Evolutionary conservation across 2,329 filamentous ascomycete genomes (phyloP).

Genomic region (Lecanicillium sp.): DNA sequence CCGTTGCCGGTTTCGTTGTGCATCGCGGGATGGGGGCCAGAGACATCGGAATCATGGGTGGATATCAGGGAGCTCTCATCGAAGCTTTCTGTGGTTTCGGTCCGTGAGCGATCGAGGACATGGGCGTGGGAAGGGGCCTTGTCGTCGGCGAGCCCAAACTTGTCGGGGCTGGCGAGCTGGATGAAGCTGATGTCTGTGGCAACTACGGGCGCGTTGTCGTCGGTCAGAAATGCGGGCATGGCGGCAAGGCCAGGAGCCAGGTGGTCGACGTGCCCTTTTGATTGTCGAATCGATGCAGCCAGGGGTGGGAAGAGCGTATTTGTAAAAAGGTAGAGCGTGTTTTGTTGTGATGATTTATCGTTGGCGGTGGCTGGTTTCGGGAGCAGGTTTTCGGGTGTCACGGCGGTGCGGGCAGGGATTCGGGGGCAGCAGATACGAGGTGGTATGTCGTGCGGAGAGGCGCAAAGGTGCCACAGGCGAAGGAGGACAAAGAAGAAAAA

Average conservation of each 20-base stretch:
- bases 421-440: too few relatives aligned
- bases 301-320: too few relatives aligned
- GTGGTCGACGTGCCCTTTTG: not conserved
- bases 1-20: slow-evolving; percentile 37
- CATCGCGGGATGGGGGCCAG: slow-evolving; percentile 37
- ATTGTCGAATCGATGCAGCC: too few relatives aligned
- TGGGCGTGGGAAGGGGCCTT: slow-evolving; percentile 32
- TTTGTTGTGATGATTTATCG: too few relatives aligned
- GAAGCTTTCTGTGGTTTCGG: slow-evolving; percentile 46
- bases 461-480: slow-evolving; percentile 8
- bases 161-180: slow-evolving; percentile 36
- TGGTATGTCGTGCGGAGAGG: too few relatives aligned
- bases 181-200: slow-evolving; percentile 37
- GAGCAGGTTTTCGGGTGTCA: not conserved
- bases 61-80: slow-evolving; percentile 50
- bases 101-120: slow-evolving; percentile 34
- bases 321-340: too few relatives aligned
- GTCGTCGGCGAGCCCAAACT: slow-evolving; percentile 28
- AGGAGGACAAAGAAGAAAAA: not conserved
- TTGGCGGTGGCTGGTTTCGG: not conserved
- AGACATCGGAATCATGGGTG: slow-evolving; percentile 46
- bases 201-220: slow-evolving; percentile 38
- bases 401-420: too few relatives aligned
- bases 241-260: slow-evolving; percentile 19
- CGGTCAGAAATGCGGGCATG: slow-evolving; percentile 51